Conservation (phyloP, 805 yeast species). For the Citeromyces nyonsensis region DNA sequence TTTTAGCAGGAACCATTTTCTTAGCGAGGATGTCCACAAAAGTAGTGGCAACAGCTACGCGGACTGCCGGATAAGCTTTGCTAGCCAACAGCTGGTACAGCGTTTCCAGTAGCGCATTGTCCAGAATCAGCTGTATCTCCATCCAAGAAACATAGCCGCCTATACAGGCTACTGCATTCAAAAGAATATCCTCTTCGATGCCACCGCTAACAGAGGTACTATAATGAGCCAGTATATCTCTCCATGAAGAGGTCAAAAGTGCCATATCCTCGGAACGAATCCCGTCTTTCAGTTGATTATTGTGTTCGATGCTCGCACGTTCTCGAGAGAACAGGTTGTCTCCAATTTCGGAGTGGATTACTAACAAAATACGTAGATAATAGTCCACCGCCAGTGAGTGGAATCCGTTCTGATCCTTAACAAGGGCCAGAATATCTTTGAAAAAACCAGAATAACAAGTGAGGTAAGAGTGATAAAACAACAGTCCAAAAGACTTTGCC, state of each 20-base stretch:
- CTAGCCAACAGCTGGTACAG: slow-evolving; percentile 39
- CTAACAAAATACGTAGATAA: slow-evolving; percentile 55
- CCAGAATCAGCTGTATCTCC: slow-evolving; percentile 61
- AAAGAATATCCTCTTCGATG: slow-evolving; percentile 28
- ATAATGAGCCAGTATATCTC: slow-evolving; percentile 28
- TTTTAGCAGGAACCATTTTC: slow-evolving; percentile 40
- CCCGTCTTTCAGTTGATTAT: slow-evolving; percentile 63
- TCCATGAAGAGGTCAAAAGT: slow-evolving; percentile 52
- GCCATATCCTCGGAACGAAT: slow-evolving; percentile 69
- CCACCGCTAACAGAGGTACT: slow-evolving; percentile 7
- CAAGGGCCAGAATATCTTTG: slow-evolving; percentile 26
- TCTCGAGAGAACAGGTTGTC: slow-evolving; percentile 74
- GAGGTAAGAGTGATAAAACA: slow-evolving; percentile 33
- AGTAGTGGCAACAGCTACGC: slow-evolving; percentile 41
- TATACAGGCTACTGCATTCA: slow-evolving; percentile 43
- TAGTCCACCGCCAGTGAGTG: slow-evolving; percentile 42
- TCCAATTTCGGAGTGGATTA: slow-evolving; percentile 84
- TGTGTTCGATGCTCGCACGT: slow-evolving; percentile 44
- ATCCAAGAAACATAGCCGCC: slow-evolving; percentile 92
- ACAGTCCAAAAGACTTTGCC: slow-evolving; percentile 34
- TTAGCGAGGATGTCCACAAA: slow-evolving; percentile 38
- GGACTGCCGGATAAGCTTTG: slow-evolving; percentile 22
- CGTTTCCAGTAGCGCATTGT: slow-evolving; percentile 35
- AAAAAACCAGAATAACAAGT: slow-evolving; percentile 33
- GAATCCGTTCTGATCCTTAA: slow-evolving; percentile 11